Evolutionary conservation across 148 eudicot genomes (phyloP), one percentile per base, ranked within the genome.

Genomic region (Gaultheria prostrata): DNA sequence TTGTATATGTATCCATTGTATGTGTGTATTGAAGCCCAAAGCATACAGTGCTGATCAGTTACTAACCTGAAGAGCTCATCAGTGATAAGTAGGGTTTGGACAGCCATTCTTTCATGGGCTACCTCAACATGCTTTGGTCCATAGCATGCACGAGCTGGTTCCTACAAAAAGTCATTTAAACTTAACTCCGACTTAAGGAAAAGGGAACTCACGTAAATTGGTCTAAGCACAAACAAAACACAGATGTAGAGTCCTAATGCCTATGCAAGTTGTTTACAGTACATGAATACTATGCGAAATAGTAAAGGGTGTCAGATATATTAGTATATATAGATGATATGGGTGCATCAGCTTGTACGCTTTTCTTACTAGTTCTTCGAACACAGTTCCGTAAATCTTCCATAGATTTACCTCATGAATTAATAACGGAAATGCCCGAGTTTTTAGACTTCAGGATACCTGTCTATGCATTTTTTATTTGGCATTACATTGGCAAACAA

Each of bases 121-220:
- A 93, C 97, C 85, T 97, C 99, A 80, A 97, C 98, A 82, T 97
- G 99, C 88, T 93, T 97, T 51, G 98, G 99, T 74, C 99, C 99
- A 91, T 97, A 97, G 92, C 99, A 97, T 80, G 98, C 98, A 88
- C 98, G 97, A 82, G 78, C 85, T 82, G 99, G 92, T 85, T 93
- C 97, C 99, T 96, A 84, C 82, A 81, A 65, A 82, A 71, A 17
- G 39, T 14, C 14, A 56, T 33, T 35, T 9, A 83, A 50, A 54
- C 15, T 20, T 70, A 76, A 67, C 46, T 21, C 56, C 69, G n/a
- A 63, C 73, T 45, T 54, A 74, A 18, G 53, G 39, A 32, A 17
- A 32, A 63, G 30, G 21, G 26, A 83, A 81, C 65, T 76, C 76
- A 13, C 20, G 56, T 26, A 72, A 70, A 75, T 57, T 21, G 32